Evolutionary conservation across 1,139 yeast species (phyloP).

Genomic region (Protomyces lactucae-debilis): DNA sequence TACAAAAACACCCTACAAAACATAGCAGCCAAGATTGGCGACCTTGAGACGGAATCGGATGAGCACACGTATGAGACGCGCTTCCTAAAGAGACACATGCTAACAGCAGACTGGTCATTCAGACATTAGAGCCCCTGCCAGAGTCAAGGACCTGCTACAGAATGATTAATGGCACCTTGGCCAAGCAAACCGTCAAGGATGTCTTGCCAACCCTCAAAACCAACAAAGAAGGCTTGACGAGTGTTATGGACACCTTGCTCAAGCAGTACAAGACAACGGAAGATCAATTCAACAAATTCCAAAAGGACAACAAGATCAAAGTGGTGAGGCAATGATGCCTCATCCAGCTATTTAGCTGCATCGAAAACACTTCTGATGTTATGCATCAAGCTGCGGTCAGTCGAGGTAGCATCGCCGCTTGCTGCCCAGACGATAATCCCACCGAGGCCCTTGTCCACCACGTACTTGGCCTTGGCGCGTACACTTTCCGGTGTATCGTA

Average conservation of each 20-base stretch:
- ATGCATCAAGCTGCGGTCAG: background rate
- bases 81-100: constrained; percentile 16
- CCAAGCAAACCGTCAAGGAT: constrained; percentile 73
- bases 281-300: constrained; percentile 33
- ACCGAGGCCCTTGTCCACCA: constrained; percentile 49
- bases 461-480: constrained; percentile 55
- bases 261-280: constrained; percentile 41
- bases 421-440: constrained; percentile 98
- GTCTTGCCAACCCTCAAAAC: constrained; percentile 63
- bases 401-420: constrained; percentile 53
- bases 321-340: constrained; percentile 37
- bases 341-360: background rate
- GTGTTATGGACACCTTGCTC: constrained; percentile 39
- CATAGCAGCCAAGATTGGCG: constrained; percentile 42
- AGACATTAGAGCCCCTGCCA: constrained; percentile 52
- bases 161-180: constrained; percentile 90
- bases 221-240: constrained; percentile 47
- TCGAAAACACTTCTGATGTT: background rate
- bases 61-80: constrained; percentile 40
- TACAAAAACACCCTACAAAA: constrained; percentile 42
- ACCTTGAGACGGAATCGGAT: constrained; percentile 44
- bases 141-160: constrained; percentile 72
- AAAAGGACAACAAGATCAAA: constrained; percentile 44
- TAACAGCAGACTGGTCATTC: constrained; percentile 45
- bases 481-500: constrained; percentile 63